Conservation (phyloP, 495 filamentous ascomycete genomes). For the Penicillium fimorum region DNA sequence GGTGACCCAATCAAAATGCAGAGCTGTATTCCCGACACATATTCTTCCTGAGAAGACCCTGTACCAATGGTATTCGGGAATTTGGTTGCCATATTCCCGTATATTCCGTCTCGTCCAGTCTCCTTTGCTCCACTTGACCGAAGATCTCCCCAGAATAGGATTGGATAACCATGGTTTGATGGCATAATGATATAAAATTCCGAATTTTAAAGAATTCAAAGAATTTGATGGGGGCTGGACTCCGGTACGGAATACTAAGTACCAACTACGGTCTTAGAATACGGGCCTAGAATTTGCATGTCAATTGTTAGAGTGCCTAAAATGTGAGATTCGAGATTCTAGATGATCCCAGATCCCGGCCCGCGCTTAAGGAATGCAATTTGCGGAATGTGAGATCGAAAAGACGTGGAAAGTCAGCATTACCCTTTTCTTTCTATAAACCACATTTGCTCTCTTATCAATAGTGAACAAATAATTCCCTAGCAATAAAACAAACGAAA, state of each 20-base stretch:
- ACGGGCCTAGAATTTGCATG: not conserved
- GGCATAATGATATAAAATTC: not conserved
- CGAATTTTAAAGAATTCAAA: too few relatives aligned
- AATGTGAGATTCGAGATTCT: too few relatives aligned
- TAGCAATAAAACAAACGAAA: not conserved
- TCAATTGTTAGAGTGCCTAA: too few relatives aligned
- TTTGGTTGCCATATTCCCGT: not conserved
- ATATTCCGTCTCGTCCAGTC: conserved; percentile 2
- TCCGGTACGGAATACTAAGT: too few relatives aligned
- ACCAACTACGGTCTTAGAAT: not conserved
- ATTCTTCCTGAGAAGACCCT: conserved; percentile 2
- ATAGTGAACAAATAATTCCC: too few relatives aligned
- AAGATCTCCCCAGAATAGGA: conserved; percentile 2
- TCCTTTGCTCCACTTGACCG: conserved; percentile 8
- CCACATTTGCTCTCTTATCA: too few relatives aligned
- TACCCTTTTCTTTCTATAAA: too few relatives aligned
- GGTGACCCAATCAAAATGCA: not conserved
- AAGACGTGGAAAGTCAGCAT: too few relatives aligned
- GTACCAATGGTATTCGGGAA: not conserved
- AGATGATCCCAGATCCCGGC: too few relatives aligned
- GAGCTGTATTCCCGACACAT: conserved; percentile 1
- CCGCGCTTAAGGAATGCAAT: too few relatives aligned
- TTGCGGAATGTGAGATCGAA: too few relatives aligned
- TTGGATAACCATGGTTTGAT: not conserved
- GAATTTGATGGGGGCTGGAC: not conserved